These are phyloP conservation scores for Lomentospora prolificans DNA, from an alignment of 2,329 filamentous ascomycete genomes.

Conservation along the genomic window DNA sequence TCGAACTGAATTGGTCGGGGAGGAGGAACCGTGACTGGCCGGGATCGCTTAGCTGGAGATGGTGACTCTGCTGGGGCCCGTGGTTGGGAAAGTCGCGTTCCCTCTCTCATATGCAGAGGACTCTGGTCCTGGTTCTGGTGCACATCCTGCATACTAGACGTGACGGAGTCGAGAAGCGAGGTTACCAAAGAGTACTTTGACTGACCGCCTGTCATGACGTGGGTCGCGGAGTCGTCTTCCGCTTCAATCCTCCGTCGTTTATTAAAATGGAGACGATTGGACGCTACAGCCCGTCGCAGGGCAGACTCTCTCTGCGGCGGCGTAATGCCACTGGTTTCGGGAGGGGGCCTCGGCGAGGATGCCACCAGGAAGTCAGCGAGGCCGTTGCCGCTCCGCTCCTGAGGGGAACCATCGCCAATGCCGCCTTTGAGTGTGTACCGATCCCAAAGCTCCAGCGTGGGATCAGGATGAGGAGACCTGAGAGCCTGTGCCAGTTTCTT, in stretches of 20 bases:
- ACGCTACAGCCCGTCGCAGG: slow-evolving; percentile 57
- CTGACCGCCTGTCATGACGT: slow-evolving; percentile 22
- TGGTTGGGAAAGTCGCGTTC: background rate
- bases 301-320: slow-evolving; percentile 4
- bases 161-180: slow-evolving; percentile 57
- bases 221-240: slow-evolving; percentile 22
- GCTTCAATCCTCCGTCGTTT: slow-evolving; percentile 56
- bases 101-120: slow-evolving; percentile 3
- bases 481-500: slow-evolving; percentile 48
- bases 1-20: background rate
- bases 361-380: slow-evolving; percentile 59
- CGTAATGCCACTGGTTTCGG: slow-evolving; percentile 26
- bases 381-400: slow-evolving; percentile 42
- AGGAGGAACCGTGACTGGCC: background rate
- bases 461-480: slow-evolving; percentile 60
- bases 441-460: slow-evolving; percentile 68
- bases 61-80: slow-evolving; percentile 26
- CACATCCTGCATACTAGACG: slow-evolving; percentile 37
- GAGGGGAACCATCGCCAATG: slow-evolving; percentile 28
- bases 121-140: slow-evolving; percentile 17
- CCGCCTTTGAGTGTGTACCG: slow-evolving; percentile 51
- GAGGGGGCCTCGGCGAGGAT: slow-evolving; percentile 52
- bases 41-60: slow-evolving; percentile 30
- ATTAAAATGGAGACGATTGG: slow-evolving; percentile 55
- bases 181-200: slow-evolving; percentile 50